Conservation (phyloP, 345 rosid genomes). For the Euphorbia lathyris region DNA sequence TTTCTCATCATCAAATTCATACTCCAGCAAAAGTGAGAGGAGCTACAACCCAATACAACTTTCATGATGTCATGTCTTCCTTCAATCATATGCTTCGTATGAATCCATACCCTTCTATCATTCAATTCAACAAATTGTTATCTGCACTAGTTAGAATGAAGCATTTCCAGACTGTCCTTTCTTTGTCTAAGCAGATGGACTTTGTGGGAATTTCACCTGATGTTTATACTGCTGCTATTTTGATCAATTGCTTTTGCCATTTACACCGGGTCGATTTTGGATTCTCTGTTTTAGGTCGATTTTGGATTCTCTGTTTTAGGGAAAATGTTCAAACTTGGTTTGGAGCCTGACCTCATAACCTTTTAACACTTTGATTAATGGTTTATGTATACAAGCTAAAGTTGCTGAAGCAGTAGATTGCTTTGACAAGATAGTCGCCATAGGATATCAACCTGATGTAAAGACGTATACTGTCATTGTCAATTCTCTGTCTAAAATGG, state of each 20-base stretch:
- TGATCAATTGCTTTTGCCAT: neutral
- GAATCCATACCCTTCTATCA: neutral
- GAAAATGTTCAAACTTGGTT: slow-evolving; percentile 1
- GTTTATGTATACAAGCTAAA: neutral
- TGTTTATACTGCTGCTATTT: neutral
- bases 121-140: neutral
- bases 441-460: neutral
- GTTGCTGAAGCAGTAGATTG: neutral
- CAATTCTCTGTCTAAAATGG: neutral
- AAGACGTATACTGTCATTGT: neutral
- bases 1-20: no score
- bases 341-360: neutral
- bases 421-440: neutral
- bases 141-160: neutral
- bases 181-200: neutral
- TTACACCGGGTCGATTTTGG: no score
- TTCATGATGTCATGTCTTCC: neutral
- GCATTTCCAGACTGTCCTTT: neutral
- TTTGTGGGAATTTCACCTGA: neutral
- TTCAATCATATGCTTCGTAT: neutral
- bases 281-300: neutral
- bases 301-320: neutral
- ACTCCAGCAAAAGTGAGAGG: no score
- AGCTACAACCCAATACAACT: neutral
- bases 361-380: neutral